Evolutionary conservation across 345 rosid species (phyloP).

Genomic region (Populus pruinosa): DNA sequence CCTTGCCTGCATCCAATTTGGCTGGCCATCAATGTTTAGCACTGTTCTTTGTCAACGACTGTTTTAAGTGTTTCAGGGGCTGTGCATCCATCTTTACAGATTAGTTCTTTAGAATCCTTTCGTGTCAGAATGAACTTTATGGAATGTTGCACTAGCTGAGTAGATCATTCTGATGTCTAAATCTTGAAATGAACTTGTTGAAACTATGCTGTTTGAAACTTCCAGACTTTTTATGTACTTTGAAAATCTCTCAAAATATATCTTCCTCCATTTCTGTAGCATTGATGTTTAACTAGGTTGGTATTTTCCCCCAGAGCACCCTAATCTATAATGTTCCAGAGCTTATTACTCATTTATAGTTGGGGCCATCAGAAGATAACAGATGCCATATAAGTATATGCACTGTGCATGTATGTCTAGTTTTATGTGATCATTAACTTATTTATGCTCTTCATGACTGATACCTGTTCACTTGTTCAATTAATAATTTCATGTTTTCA

Average conservation of each 20-base stretch:
- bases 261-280: not conserved
- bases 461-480: not conserved
- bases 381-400: not conserved
- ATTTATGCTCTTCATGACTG: not conserved
- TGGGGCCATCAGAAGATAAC: not conserved
- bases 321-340: not conserved
- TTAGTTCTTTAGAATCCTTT: not conserved
- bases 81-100: not conserved
- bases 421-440: constrained; percentile 1
- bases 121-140: not conserved
- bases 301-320: not conserved
- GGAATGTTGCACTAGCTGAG: not conserved
- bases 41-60: no score
- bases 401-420: not conserved
- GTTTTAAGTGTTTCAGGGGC: no score
- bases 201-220: not conserved
- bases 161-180: not conserved
- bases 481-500: constrained; percentile 8
- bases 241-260: not conserved
- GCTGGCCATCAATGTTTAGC: no score
- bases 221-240: not conserved
- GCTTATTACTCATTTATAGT: not conserved
- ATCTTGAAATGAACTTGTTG: not conserved
- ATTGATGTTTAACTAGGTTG: not conserved
- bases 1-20: not conserved